Evolutionary conservation across 179 eudicot species (phyloP).

Genomic region (Beta lomatogona): DNA sequence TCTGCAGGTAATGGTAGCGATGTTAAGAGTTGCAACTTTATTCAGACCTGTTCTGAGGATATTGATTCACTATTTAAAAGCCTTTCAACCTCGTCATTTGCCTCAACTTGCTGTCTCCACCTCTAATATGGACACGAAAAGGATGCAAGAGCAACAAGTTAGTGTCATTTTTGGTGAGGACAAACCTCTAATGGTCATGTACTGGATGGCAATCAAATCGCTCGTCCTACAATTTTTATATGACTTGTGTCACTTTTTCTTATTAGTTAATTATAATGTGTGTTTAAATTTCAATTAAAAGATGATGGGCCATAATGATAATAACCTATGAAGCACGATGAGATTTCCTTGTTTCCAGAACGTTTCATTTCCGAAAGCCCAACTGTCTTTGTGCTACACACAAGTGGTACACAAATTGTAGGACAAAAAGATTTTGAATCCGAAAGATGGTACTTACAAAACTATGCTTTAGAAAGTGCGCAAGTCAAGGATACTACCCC

Average conservation of each 20-base stretch:
- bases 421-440: background rate
- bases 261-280: too few relatives aligned
- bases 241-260: too few relatives aligned
- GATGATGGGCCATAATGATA: too few relatives aligned
- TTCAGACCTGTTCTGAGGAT: slow-evolving; percentile 43
- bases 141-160: background rate
- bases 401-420: too few relatives aligned
- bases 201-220: background rate
- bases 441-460: background rate
- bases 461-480: background rate
- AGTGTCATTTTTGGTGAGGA: background rate
- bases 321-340: too few relatives aligned
- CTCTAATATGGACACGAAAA: slow-evolving; percentile 34
- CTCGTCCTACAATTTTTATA: too few relatives aligned
- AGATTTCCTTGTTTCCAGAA: too few relatives aligned
- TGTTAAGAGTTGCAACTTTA: background rate
- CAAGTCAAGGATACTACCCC: background rate
- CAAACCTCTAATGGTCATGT: background rate
- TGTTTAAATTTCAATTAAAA: too few relatives aligned
- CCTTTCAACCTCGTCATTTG: slow-evolving; percentile 91
- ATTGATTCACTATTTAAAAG: slow-evolving; percentile 66
- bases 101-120: slow-evolving; percentile 87
- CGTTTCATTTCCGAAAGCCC: too few relatives aligned
- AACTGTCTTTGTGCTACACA: too few relatives aligned
- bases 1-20: background rate